Base-by-base conservation (phyloP, 495 filamentous ascomycete genomes). In the Tuber calosporum region DNA sequence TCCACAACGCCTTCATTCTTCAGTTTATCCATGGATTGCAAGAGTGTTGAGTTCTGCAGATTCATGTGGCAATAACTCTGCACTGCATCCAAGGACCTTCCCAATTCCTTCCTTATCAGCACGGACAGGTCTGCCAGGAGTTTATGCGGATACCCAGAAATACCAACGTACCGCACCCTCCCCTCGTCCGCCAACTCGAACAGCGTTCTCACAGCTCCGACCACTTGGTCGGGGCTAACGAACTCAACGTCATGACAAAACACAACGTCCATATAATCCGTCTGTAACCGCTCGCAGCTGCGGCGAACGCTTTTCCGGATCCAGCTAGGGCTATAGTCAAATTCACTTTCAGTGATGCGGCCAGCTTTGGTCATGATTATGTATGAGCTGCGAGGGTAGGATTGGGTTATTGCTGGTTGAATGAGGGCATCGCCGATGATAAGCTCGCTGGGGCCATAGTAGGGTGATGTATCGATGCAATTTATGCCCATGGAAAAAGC, bases 51-150 rank as follows among this genome's bases (percentile, higher is more conserved):
- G 80, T 97, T 97, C 84, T 99, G 95, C 67, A 99, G 83, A 0
- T 93, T 97, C 80, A 90, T 97, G 79, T 97, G 92, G 67, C 92
- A 91, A 82, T 97, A 97, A 43, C 91, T 94, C 87, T 95, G 89
- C 72, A 97, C 92, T 5, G 88, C 88, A 82, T 99, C 94, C 48
- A 99, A 83, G 26, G 92, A 92, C 83, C 97, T 93, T 42, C 93
- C 93, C 1, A 94, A 96, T 83, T 93, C 88, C 19, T 81, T 80
- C 13, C 88, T 83, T 0, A 97, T 83, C 83, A 89, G 84, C 82
- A 95, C 91, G 1, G 94, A 89, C 1, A 97, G 84, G 3, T 86
- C 84, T 75, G 88, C 90, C 0, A 99, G 87, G 19, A 89, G 84
- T 13, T 87, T 83, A 0, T 96, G 88, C 0, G 94, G 95, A 72